Conservation (phyloP, 1,284 basidiomycete species). For the Ceratobasidium sp. region DNA sequence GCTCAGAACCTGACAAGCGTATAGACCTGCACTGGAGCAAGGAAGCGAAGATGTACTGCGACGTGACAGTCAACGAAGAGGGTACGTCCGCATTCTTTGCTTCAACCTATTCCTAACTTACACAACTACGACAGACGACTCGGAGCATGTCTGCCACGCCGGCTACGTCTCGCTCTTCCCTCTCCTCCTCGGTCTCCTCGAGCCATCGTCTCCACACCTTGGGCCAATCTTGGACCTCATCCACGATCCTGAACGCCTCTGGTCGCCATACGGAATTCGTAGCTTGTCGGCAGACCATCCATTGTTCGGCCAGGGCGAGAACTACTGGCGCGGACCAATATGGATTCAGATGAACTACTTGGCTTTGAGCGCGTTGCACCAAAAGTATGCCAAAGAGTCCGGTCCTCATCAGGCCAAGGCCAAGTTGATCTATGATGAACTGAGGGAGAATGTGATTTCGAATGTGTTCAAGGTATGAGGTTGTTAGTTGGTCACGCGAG, state of each 20-base stretch:
- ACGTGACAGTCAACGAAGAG: constrained; percentile 80
- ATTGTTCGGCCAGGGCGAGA: constrained; percentile 88
- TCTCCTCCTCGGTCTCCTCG: constrained; percentile 79
- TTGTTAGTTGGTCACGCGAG: too few species aligned
- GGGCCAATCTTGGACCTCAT: constrained; percentile 79
- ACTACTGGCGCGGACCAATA: constrained; percentile 95
- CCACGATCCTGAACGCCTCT: constrained; percentile 78
- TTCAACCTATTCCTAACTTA: not conserved
- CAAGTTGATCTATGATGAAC: constrained; percentile 74
- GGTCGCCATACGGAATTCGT: constrained; percentile 88
- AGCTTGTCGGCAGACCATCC: constrained; percentile 83
- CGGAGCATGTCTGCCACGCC: constrained; percentile 84
- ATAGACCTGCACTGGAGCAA: constrained; percentile 92
- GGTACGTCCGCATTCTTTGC: constrained; percentile 56
- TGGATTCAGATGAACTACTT: constrained; percentile 98
- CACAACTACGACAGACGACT: constrained; percentile 68
- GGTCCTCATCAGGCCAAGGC: constrained; percentile 81
- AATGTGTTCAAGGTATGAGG: constrained; percentile 80
- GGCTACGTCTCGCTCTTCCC: constrained; percentile 95
- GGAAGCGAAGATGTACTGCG: constrained; percentile 88
- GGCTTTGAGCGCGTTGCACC: constrained; percentile 58
- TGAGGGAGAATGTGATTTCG: constrained; percentile 80
- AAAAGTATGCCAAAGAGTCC: constrained; percentile 78
- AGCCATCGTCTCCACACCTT: constrained; percentile 75
- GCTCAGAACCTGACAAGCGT: not conserved